Percentiles rank a stretch among this genome's conserved stretches.
phyloP scores from a whole-genome alignment of 1,139 yeast genomes.

The Blastobotrys malaysiensis region DNA sequence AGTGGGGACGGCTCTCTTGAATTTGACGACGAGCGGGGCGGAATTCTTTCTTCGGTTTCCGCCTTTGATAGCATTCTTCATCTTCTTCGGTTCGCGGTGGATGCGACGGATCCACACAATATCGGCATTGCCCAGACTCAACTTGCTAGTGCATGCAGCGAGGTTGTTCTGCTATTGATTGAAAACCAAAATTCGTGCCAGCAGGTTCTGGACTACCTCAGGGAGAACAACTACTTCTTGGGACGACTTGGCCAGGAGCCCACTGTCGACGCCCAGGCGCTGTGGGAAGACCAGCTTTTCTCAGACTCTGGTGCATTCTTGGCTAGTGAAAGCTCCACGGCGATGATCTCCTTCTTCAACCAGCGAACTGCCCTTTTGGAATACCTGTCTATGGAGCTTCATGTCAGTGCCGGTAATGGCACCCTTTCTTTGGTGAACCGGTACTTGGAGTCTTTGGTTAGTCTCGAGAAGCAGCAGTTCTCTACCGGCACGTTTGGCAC shows the following conservation, averaged over 20 bases:
- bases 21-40: constrained; percentile 41
- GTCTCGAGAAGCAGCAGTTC: constrained; percentile 23
- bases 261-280: constrained; percentile 40
- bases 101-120: constrained; percentile 37
- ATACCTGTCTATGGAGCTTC: constrained; percentile 67
- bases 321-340: constrained; percentile 36
- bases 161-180: constrained; percentile 55
- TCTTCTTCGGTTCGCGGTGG: constrained; percentile 46
- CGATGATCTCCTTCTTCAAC: constrained; percentile 57
- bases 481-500: constrained; percentile 13
- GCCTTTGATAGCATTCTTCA: constrained; percentile 50
- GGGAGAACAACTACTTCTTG: constrained; percentile 48
- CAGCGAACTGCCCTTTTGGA: constrained; percentile 61
- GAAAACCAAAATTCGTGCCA: constrained; percentile 50
- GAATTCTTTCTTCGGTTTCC: constrained; percentile 48
- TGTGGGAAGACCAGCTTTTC: constrained; percentile 40
- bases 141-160: constrained; percentile 53
- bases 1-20: constrained; percentile 39
- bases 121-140: constrained; percentile 53
- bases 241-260: constrained; percentile 51
- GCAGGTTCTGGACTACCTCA: constrained; percentile 48
- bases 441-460: constrained; percentile 50
- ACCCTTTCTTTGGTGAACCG: constrained; percentile 51
- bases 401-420: constrained; percentile 48
- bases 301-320: constrained; percentile 26